These are phyloP conservation scores for Trifolium repens DNA, from an alignment of 306 rosid genomes.

Conservation along the genomic window DNA sequence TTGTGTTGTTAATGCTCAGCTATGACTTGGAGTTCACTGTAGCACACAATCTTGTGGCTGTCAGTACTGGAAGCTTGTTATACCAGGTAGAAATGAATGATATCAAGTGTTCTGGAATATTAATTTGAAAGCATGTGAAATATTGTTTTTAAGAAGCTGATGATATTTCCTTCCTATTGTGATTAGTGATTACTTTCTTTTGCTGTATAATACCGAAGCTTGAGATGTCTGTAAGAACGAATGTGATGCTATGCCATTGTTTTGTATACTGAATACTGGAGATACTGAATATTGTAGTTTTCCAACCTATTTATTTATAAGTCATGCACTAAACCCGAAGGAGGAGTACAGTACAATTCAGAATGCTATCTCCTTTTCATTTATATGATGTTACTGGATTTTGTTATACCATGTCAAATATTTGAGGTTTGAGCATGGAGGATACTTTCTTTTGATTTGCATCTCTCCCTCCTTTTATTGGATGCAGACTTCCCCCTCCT, in stretches of 20 bases:
- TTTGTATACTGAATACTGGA: constrained; percentile 12
- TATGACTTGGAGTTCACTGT: constrained; percentile 97
- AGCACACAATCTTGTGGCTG: constrained; percentile 83
- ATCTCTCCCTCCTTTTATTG: constrained; percentile 2
- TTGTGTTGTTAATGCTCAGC: constrained; percentile 56
- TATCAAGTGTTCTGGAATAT: constrained; percentile 13
- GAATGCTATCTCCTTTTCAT: constrained; percentile 15
- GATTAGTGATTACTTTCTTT: constrained; percentile 9
- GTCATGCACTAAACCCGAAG: constrained; percentile 19
- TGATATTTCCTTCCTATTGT: constrained; percentile 15
- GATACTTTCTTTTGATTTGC: constrained; percentile 11
- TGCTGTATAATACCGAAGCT: constrained; percentile 19
- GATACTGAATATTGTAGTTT: constrained; percentile 21
- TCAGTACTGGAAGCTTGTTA: constrained; percentile 83
- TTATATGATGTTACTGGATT: constrained; percentile 22
- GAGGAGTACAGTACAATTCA: background rate
- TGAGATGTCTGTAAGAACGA: constrained; percentile 22
- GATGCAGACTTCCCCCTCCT: constrained; percentile 15
- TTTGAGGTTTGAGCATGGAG: constrained; percentile 39
- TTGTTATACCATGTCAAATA: constrained; percentile 20
- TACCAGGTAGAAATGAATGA: constrained; percentile 75
- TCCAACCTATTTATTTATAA: constrained; percentile 22
- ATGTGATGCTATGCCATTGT: constrained; percentile 28
- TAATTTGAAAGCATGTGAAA: constrained; percentile 25
- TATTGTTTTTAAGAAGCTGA: constrained; percentile 31